Evolutionary conservation across 2,329 filamentous ascomycete species (phyloP).

Genomic region (Paecilomyces dactylethromorphus): DNA sequence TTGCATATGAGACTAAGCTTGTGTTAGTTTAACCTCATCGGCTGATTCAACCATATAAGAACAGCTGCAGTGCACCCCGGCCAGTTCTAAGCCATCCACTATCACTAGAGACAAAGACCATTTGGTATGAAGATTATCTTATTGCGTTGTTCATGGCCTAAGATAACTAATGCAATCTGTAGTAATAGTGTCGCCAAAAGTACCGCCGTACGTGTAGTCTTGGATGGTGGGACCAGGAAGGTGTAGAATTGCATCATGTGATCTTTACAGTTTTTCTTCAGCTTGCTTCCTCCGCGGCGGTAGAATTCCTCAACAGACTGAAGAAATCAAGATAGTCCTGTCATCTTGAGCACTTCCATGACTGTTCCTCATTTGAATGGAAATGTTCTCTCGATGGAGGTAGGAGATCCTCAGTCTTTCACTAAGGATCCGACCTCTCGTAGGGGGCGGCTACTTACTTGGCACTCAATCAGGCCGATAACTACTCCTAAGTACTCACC

Average conservation of each 20-base stretch:
- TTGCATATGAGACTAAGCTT: background rate
- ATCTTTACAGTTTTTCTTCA: background rate
- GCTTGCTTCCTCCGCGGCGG: background rate
- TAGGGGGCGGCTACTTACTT: background rate
- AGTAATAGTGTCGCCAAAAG: background rate
- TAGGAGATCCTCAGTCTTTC: too few relatives aligned
- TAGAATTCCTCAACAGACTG: background rate
- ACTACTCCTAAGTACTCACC: background rate
- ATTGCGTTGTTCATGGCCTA: background rate
- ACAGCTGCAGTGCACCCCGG: background rate
- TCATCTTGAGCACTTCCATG: background rate
- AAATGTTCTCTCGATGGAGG: background rate
- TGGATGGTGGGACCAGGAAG: background rate
- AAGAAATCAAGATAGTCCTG: background rate
- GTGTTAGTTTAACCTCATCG: background rate
- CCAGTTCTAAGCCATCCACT: background rate
- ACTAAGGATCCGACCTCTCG: background rate
- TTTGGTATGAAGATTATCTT: background rate
- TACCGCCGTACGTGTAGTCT: background rate
- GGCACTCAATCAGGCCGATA: background rate
- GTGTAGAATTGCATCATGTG: background rate
- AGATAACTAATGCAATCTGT: background rate
- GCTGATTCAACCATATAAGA: background rate
- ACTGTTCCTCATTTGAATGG: background rate
- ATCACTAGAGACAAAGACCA: background rate